Evolutionary conservation across 805 yeast genomes (phyloP), one percentile per base, ranked within the genome.

Genomic region (Vanderwaltozyma yarrowii): DNA sequence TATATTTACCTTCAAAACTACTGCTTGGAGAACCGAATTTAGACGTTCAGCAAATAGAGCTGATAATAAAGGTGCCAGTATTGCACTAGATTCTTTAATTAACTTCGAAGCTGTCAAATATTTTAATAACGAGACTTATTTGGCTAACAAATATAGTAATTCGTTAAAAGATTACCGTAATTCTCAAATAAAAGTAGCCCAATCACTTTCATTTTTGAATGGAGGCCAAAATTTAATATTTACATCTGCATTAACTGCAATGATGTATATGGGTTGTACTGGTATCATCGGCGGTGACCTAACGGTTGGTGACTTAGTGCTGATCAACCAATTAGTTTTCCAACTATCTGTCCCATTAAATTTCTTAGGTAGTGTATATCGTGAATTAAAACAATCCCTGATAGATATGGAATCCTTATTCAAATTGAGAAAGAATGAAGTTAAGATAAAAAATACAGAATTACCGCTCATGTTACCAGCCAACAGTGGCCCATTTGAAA

Each of bases 211-310:
- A 18, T 83, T 72, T 51, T 65, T 83, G 43, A 83, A 83, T 46
- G 70, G 86, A 0, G 94, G 94, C 14, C 94, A 83, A 57, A 82
- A 79, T 54, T 49, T 81, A 39, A 83, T 83, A 24, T 83, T 83
- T 62, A 84, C 96, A 0, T 62, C 83, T 30, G 97, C 98, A 1
- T 66, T 92, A 45, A 92, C 98, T 1, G 83, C 79, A 2, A 92
- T 92, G 94, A 92, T 92, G 98, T 92, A 84, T 59, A 80, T 92
- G 94, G 96, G 96, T 13, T 85, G 95, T 51, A 76, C 78, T 39
- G 97, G 97, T 20, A 92, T 92, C n/a, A 77, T 86, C 12, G 61
- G 73, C 3, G 95, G 95, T 0, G 60, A 74, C 0, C 65, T 92
- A 39, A 80, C 94, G 1, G 96, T 92, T 16, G 98, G 98, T 48